These are phyloP conservation scores for Acanthamoeba healyi DNA, from an alignment of 208 protist genomes.

Conservation along the genomic window DNA sequence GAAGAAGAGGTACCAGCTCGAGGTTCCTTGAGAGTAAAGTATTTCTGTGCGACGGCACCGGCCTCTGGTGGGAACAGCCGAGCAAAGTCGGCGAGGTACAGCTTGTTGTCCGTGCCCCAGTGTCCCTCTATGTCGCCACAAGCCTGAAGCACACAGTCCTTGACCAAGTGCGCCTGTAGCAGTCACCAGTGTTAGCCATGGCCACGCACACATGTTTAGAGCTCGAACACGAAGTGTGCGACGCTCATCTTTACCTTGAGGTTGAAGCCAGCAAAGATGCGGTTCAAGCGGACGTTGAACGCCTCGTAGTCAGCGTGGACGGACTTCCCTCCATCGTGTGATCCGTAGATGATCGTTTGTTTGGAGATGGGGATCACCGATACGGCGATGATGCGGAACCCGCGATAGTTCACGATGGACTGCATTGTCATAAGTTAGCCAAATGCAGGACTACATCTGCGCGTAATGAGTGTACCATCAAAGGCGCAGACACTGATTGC, in stretches of 20 bases:
- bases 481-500: slow-evolving; percentile 32
- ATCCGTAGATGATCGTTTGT: slow-evolving; percentile 63
- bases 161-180: slow-evolving; percentile 26
- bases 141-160: slow-evolving; percentile 2
- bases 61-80: slow-evolving; percentile 37
- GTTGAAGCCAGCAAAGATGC: slow-evolving; percentile 58
- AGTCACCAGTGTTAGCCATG: background rate
- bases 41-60: background rate
- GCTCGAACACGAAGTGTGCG: background rate
- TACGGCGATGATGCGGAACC: slow-evolving; percentile 66
- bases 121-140: slow-evolving; percentile 66
- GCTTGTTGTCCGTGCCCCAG: slow-evolving; percentile 67
- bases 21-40: slow-evolving; percentile 48
- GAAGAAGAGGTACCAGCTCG: slow-evolving; percentile 8
- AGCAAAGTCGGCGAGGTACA: slow-evolving; percentile 55
- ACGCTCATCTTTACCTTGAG: background rate
- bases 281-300: slow-evolving; percentile 50
- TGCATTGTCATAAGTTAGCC: background rate
- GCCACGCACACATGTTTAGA: too few species aligned
- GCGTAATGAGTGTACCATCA: background rate
- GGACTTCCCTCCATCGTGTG: slow-evolving; percentile 62
- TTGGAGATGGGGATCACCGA: slow-evolving; percentile 71
- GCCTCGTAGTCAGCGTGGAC: slow-evolving; percentile 71
- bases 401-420: slow-evolving; percentile 68
- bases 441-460: too few species aligned